These are phyloP conservation scores for Komagataella ulmi DNA, from an alignment of 805 yeast species.

Conservation along the genomic window DNA sequence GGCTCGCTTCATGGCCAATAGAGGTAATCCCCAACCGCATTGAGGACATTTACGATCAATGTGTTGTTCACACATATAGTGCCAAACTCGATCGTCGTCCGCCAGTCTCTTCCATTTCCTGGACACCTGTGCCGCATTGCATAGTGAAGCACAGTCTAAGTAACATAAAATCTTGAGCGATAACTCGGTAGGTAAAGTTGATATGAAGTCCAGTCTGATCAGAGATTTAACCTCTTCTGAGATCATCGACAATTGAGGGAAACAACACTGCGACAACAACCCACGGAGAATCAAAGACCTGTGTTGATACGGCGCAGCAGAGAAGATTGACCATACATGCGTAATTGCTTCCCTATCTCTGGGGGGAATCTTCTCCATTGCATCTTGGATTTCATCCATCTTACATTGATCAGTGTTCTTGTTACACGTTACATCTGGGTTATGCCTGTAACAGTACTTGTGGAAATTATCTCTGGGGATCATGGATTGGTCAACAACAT, in stretches of 20 bases:
- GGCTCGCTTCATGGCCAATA: constrained; percentile 77
- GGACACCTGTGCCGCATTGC: constrained; percentile 89
- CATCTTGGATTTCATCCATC: constrained; percentile 49
- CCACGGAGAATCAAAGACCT: constrained; percentile 74
- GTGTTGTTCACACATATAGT: constrained; percentile 96
- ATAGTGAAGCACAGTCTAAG: constrained; percentile 84
- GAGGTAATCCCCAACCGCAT: constrained; percentile 98
- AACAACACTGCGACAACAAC: constrained; percentile 78
- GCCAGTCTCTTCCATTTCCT: constrained; percentile 80
- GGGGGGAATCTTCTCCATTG: constrained; percentile 45
- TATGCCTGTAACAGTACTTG: constrained; percentile 82
- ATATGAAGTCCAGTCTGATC: constrained; percentile 79
- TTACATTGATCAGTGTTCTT: constrained; percentile 50
- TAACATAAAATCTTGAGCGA: constrained; percentile 77
- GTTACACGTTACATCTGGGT: constrained; percentile 73
- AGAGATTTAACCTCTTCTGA: constrained; percentile 67
- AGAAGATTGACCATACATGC: constrained; percentile 75
- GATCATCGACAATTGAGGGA: constrained; percentile 83
- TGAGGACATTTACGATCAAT: constrained; percentile 94
- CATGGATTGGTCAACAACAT: constrained; percentile 22
- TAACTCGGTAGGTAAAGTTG: constrained; percentile 76
- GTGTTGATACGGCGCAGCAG: constrained; percentile 58
- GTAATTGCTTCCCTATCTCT: constrained; percentile 66
- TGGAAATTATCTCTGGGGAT: constrained; percentile 41
- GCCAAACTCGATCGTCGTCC: constrained; percentile 96